Evolutionary conservation across 768 basidiomycete genomes (phyloP).

Genomic region (Gautieria morchelliformis): DNA sequence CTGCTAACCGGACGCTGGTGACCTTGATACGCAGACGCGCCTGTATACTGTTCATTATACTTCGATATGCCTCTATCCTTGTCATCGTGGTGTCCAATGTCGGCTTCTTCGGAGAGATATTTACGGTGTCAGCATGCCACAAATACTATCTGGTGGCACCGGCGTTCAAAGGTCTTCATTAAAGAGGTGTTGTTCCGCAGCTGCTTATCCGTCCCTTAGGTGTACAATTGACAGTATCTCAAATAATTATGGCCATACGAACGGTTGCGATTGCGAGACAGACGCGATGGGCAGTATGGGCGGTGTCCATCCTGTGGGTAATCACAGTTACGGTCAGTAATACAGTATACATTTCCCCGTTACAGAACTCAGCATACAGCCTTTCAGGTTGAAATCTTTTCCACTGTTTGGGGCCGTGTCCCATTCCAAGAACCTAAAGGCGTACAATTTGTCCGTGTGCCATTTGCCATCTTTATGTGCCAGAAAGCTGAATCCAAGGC

Average conservation of each 20-base stretch:
- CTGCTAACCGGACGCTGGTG: no score
- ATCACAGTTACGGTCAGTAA: slow-evolving; percentile 34
- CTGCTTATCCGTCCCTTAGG: slow-evolving; percentile 27
- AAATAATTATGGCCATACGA: slow-evolving; percentile 54
- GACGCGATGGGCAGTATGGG: slow-evolving; percentile 28
- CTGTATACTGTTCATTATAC: slow-evolving; percentile 35
- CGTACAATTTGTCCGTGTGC: background rate
- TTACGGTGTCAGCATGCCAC: slow-evolving; percentile 37
- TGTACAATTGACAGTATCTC: slow-evolving; percentile 54
- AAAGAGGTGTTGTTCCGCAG: slow-evolving; percentile 1
- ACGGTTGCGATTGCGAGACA: slow-evolving; percentile 51
- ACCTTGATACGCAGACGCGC: slow-evolving; percentile 23
- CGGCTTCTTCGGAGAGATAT: slow-evolving; percentile 46
- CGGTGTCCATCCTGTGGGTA: slow-evolving; percentile 31
- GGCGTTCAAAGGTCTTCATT: slow-evolving; percentile 46
- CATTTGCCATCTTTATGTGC: background rate
- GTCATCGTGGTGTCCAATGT: slow-evolving; percentile 43
- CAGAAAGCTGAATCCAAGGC: background rate
- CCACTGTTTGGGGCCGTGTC: slow-evolving; percentile 39
- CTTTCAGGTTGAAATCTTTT: slow-evolving; percentile 44
- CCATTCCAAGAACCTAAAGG: slow-evolving; percentile 6
- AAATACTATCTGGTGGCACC: slow-evolving; percentile 44
- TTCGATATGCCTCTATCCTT: slow-evolving; percentile 42
- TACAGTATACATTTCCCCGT: background rate
- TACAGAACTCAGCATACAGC: no score